Conservation (phyloP, 495 filamentous ascomycete species). For the Lasiosphaeriaceae sp. region DNA sequence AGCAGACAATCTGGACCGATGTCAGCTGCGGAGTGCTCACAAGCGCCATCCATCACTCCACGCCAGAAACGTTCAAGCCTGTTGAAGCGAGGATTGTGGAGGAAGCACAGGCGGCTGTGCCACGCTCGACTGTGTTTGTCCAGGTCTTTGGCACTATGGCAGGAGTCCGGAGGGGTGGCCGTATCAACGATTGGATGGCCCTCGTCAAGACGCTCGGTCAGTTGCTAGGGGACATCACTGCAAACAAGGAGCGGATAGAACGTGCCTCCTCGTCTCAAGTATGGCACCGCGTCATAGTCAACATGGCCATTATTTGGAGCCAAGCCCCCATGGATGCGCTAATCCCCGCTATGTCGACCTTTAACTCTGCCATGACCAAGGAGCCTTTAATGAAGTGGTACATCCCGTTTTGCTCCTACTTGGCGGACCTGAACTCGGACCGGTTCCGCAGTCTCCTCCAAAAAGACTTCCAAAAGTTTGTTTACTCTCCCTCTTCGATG, state of each 20-base stretch:
- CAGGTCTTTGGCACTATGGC: slow-evolving; percentile 63
- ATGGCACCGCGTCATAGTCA: slow-evolving; percentile 55
- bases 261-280: slow-evolving; percentile 41
- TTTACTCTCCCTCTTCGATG: background rate
- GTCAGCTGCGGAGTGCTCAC: slow-evolving; percentile 71
- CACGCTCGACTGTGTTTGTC: slow-evolving; percentile 49
- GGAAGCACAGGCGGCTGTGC: slow-evolving; percentile 32
- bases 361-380: slow-evolving; percentile 61
- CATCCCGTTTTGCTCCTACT: slow-evolving; percentile 76
- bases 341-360: slow-evolving; percentile 59
- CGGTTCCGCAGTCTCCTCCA: slow-evolving; percentile 73
- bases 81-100: slow-evolving; percentile 55
- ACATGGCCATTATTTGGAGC: slow-evolving; percentile 65
- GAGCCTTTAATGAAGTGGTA: slow-evolving; percentile 65
- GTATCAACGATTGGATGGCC: slow-evolving; percentile 68
- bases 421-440: slow-evolving; percentile 66
- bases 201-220: slow-evolving; percentile 56
- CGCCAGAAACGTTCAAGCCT: slow-evolving; percentile 61
- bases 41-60: slow-evolving; percentile 77
- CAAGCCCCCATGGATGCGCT: slow-evolving; percentile 76
- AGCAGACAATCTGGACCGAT: slow-evolving; percentile 49
- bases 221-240: slow-evolving; percentile 46
- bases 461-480: slow-evolving; percentile 74
- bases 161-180: slow-evolving; percentile 70
- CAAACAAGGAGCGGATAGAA: slow-evolving; percentile 30